These are phyloP conservation scores for Letharia columbiana DNA, from an alignment of 495 filamentous ascomycete species.

Conservation along the genomic window DNA sequence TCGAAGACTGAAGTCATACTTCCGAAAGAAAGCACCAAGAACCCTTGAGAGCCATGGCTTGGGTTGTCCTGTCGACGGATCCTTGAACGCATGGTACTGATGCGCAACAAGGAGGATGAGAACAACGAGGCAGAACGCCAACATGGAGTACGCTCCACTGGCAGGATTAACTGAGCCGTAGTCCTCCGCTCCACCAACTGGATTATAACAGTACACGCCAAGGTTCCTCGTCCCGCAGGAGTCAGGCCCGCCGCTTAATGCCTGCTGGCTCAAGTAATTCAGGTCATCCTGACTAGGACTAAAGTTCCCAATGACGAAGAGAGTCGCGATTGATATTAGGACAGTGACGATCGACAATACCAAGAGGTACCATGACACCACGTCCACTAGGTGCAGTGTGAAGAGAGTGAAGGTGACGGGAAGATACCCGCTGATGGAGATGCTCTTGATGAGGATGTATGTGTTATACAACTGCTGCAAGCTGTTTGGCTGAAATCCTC, in stretches of 20 bases:
- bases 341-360: constrained; percentile 17
- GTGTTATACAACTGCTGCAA: constrained; percentile 22
- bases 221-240: constrained; percentile 7
- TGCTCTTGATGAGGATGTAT: constrained; percentile 17
- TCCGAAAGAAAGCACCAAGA: background rate
- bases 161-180: background rate
- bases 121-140: constrained; percentile 9
- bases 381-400: constrained; percentile 17
- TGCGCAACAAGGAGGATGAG: background rate
- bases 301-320: constrained; percentile 14
- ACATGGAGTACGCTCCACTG: background rate
- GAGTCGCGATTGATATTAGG: constrained; percentile 21
- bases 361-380: constrained; percentile 25
- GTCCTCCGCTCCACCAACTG: background rate
- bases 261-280: background rate
- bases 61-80: background rate
- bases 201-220: constrained; percentile 5
- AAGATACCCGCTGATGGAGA: constrained; percentile 23
- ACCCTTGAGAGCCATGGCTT: background rate
- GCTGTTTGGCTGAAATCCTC: constrained; percentile 19
- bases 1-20: background rate
- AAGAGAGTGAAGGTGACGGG: constrained; percentile 25
- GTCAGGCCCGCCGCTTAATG: constrained; percentile 3
- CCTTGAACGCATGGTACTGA: constrained; percentile 5
- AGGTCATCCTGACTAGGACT: constrained; percentile 10